Evolutionary conservation across 768 basidiomycete species (phyloP).

Genomic region (Nevesoporus exiguus): DNA sequence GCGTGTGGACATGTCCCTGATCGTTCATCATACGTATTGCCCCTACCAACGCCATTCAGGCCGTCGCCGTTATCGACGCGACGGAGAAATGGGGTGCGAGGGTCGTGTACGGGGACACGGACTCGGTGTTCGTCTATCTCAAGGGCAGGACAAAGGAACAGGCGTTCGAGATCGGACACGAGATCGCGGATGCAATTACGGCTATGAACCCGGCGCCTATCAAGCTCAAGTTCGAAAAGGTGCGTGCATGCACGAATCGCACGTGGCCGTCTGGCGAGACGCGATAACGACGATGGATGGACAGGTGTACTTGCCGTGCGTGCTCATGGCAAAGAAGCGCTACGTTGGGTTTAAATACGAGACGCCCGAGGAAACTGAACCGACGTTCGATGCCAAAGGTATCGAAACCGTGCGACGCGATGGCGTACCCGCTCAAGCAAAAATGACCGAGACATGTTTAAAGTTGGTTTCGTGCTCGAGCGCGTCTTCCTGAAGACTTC

Average conservation of each 20-base stretch:
- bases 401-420: conserved; percentile 96
- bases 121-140: conserved; percentile 91
- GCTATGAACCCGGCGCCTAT: conserved; percentile 83
- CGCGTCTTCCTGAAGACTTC: not conserved
- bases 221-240: conserved; percentile 99
- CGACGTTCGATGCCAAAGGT: conserved; percentile 92
- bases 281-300: not conserved
- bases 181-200: conserved; percentile 88
- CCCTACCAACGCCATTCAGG: conserved; percentile 41
- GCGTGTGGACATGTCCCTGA: conserved; percentile 5
- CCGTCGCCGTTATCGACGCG: conserved; percentile 73
- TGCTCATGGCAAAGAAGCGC: conserved; percentile 96
- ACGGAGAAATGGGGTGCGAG: conserved; percentile 84
- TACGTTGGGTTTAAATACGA: conserved; percentile 99
- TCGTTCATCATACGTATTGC: not conserved
- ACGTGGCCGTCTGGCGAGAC: too few relatives aligned
- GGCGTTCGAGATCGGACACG: conserved; percentile 88
- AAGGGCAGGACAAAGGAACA: conserved; percentile 89
- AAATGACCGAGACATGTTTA: conserved; percentile 86
- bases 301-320: conserved; percentile 91
- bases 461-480: conserved; percentile 53
- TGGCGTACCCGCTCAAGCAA: conserved; percentile 84
- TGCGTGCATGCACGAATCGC: conserved; percentile 20
- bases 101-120: conserved; percentile 97
- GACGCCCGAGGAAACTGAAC: conserved; percentile 68